Conservation (phyloP, 345 rosid genomes). For the Syzygium jambos region DNA sequence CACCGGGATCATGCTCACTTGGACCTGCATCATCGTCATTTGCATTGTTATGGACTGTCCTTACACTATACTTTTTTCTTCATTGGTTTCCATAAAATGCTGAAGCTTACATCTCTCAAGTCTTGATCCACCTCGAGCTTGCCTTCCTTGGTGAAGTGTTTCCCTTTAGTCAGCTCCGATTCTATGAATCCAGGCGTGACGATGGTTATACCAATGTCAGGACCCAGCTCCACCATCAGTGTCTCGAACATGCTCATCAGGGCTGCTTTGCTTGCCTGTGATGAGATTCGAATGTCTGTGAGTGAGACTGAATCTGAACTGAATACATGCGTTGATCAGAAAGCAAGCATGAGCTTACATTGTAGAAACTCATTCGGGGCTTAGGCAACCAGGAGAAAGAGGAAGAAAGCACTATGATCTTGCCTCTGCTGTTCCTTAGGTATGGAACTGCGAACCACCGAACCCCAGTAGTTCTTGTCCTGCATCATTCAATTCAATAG, state of each 20-base stretch:
- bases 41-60: neutral
- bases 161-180: conserved; percentile 17
- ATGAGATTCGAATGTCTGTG: neutral
- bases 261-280: conserved; percentile 36
- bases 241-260: conserved; percentile 28
- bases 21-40: conserved; percentile 2
- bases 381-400: conserved; percentile 10
- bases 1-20: conserved; percentile 16
- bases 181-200: conserved; percentile 28
- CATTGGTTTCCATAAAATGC: neutral
- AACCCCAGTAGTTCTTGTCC: conserved; percentile 49
- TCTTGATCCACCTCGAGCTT: conserved; percentile 23
- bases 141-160: conserved; percentile 29
- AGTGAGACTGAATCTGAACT: neutral
- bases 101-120: conserved; percentile 30
- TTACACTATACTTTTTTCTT: neutral
- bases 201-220: conserved; percentile 36
- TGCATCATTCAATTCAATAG: neutral
- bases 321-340: neutral
- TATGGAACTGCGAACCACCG: conserved; percentile 37
- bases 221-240: conserved; percentile 29
- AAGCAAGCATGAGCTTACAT: conserved; percentile 9
- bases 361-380: conserved; percentile 20
- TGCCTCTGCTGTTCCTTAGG: conserved; percentile 33
- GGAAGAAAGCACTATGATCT: conserved; percentile 27